Evolutionary conservation across 768 basidiomycete genomes (phyloP).

Genomic region (Rhodosporidiobolus sp.): DNA sequence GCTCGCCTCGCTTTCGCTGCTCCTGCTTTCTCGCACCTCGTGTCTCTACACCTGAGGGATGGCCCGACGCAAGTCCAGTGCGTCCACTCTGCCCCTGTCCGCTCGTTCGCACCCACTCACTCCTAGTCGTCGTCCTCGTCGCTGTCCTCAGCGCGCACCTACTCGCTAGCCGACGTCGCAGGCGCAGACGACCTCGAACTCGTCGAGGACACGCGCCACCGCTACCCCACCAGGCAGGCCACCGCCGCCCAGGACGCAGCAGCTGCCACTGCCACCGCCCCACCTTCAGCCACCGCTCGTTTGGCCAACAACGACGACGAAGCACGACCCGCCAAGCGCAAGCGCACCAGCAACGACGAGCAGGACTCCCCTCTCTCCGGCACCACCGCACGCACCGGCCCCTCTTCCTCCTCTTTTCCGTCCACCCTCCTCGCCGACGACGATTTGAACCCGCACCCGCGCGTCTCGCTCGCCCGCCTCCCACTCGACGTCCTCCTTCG

Average conservation of each 20-base stretch:
- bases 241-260: too few relatives aligned
- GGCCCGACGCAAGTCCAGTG: not conserved
- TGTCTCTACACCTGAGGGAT: not conserved
- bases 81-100: not conserved
- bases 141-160: not conserved
- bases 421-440: too few relatives aligned
- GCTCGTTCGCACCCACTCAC: not conserved
- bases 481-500: conserved; percentile 17
- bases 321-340: not conserved
- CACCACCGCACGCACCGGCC: too few relatives aligned
- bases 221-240: too few relatives aligned
- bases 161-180: not conserved
- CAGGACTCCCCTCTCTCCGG: too few relatives aligned
- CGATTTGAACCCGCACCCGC: too few relatives aligned
- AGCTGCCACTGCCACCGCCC: not conserved
- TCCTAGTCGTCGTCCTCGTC: not conserved
- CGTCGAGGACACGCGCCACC: too few relatives aligned
- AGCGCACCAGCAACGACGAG: not conserved
- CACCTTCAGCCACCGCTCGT: not conserved
- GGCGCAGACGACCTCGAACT: too few relatives aligned
- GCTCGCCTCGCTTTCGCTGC: not conserved
- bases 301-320: not conserved
- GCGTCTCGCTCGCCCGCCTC: conserved; percentile 11
- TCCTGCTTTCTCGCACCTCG: not conserved
- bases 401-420: too few relatives aligned